Evolutionary conservation across 2,329 filamentous ascomycete genomes (phyloP), one percentile per base, ranked within the genome.

Genomic region (Claviceps capensis): DNA sequence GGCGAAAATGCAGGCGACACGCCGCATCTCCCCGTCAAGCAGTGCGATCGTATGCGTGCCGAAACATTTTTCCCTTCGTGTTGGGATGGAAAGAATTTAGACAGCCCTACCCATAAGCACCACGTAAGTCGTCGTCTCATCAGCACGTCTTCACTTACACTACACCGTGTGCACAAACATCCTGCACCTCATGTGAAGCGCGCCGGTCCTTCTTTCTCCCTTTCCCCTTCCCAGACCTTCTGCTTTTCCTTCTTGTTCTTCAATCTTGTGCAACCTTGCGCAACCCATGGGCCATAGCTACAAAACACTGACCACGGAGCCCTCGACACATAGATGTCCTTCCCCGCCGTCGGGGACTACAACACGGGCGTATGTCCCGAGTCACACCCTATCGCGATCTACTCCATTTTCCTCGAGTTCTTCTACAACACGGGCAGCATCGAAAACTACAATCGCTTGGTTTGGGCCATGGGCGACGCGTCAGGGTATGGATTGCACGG

Each of bases 61-160:
- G 74, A 81, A 58, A 67, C 81, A 19, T 75, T 73, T 60, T 81
- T 82, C 61, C 79, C 78, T 1, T 73, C 73, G 4, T 83, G 81
- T 68, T 83, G 81, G 81, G 72, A 84, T 54, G 81, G 81, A 37
- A 66, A 68, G 45, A 73, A 80, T 55, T 58, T 78, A 22, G 78
- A 82, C 60, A 71, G 71, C 6, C 47, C 67, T 1, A 69, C 81
- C 62, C 78, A 82, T 63, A 74, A 72, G 58, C 75, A 66, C 49
- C 80, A 82, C 57, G 71, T 82, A 55, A 51, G 57, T 34, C 41
- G 57, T 34, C 41, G 3, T 4, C 16, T n/a, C n/a, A 7, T n/a
- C 4, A 9, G 17, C 16, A 41, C 40, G 3, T 17, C 6, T 4
- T n/a, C 16, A 41, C n/a, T 9, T 1, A 11, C 9, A 34, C 19